These are phyloP conservation scores for Fusarium sp. DNA, from an alignment of 2,329 filamentous ascomycete genomes.

Conservation along the genomic window DNA sequence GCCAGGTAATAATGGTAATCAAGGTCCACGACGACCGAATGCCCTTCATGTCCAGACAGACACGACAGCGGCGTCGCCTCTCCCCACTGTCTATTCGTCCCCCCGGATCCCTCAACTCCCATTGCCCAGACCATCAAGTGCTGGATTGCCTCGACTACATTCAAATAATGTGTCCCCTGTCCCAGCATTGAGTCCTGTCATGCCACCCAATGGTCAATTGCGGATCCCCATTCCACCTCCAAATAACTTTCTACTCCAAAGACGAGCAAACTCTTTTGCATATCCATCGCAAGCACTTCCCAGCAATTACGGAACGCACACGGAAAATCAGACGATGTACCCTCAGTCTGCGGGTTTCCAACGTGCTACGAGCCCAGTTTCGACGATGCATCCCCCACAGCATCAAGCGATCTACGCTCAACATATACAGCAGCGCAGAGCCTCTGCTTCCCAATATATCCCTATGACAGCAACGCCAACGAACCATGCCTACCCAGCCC, in stretches of 20 bases:
- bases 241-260: constrained; percentile 15
- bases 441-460: constrained; percentile 13
- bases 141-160: constrained; percentile 6
- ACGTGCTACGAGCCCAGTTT: constrained; percentile 12
- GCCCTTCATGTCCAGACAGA: constrained; percentile 18
- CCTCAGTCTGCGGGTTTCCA: constrained; percentile 15
- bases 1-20: constrained; percentile 12
- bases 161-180: constrained; percentile 18
- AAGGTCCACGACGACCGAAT: constrained; percentile 13
- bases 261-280: constrained; percentile 28
- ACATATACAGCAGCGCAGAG: constrained; percentile 2
- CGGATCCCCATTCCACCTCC: constrained; percentile 18
- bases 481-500: constrained; percentile 10
- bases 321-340: constrained; percentile 5
- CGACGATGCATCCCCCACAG: constrained; percentile 24
- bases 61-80: not conserved
- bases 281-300: constrained; percentile 31
- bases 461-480: not conserved
- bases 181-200: constrained; percentile 4
- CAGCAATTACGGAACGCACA: constrained; percentile 1
- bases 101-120: constrained; percentile 13
- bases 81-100: constrained; percentile 17
- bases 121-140: constrained; percentile 16
- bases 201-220: constrained; percentile 12
- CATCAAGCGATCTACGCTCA: constrained; percentile 12